These are phyloP conservation scores for Gossypium ekmanianum DNA, from an alignment of 345 rosid genomes.

Conservation along the genomic window DNA sequence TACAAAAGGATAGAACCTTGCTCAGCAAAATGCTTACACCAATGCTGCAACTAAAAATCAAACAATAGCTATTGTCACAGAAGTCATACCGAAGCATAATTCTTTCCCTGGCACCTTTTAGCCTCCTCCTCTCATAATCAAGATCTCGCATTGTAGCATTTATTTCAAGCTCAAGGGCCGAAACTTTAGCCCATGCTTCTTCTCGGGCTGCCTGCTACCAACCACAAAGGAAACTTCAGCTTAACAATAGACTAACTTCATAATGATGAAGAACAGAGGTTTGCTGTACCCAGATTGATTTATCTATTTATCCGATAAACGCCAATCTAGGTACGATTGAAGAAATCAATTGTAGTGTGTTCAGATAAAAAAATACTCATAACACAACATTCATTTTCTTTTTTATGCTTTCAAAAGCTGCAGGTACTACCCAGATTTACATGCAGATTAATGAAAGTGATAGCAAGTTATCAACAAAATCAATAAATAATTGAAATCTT, in stretches of 20 bases:
- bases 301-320: background rate
- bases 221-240: constrained; percentile 60
- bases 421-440: background rate
- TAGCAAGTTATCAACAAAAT: constrained; percentile 2
- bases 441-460: background rate
- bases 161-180: constrained; percentile 82
- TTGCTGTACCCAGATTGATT: background rate
- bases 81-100: constrained; percentile 87
- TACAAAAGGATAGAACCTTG: background rate
- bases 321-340: background rate
- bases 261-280: constrained; percentile 11
- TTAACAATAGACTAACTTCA: constrained; percentile 25
- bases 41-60: constrained; percentile 11
- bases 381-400: background rate
- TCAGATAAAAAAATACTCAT: background rate
- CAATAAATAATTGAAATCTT: background rate
- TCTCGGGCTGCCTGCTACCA: constrained; percentile 99
- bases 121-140: constrained; percentile 84
- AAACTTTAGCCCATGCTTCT: constrained; percentile 97
- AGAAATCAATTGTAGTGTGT: background rate
- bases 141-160: constrained; percentile 76
- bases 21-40: background rate
- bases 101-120: constrained; percentile 96
- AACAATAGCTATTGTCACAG: background rate
- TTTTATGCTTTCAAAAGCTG: background rate